These are phyloP conservation scores for Colletotrichum navitas DNA, from an alignment of 2,329 filamentous ascomycete species.

Conservation along the genomic window DNA sequence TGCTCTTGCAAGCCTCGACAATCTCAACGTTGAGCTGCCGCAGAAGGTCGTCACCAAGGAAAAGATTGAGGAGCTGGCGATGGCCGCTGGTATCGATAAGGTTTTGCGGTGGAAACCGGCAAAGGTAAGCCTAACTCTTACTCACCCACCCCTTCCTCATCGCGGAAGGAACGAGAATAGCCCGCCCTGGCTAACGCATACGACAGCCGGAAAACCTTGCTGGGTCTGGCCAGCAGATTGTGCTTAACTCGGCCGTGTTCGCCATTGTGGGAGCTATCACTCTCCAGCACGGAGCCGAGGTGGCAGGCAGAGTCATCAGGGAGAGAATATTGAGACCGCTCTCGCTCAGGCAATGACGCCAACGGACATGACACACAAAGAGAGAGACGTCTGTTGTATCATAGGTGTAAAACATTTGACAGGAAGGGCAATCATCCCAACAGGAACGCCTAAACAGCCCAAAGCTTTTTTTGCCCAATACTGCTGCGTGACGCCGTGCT, in stretches of 20 bases:
- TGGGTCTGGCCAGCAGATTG: slow-evolving; percentile 78
- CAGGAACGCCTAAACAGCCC: slow-evolving; percentile 3
- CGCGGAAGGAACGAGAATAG: slow-evolving; percentile 4
- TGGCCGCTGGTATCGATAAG: slow-evolving; percentile 76
- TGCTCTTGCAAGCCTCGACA: slow-evolving; percentile 79
- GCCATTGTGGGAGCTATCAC: slow-evolving; percentile 90
- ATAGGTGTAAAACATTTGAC: slow-evolving; percentile 43
- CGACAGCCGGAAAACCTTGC: slow-evolving; percentile 73
- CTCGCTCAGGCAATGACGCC: slow-evolving; percentile 33
- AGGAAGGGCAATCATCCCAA: slow-evolving; percentile 36
- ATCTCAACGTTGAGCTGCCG: slow-evolving; percentile 73
- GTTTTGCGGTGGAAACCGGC: slow-evolving; percentile 92
- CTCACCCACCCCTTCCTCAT: slow-evolving; percentile 5
- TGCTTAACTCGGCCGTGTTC: slow-evolving; percentile 83
- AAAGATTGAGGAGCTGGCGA: slow-evolving; percentile 76
- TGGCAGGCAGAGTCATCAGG: slow-evolving; percentile 79
- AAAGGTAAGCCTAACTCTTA: slow-evolving; percentile 68
- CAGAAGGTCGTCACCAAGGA: slow-evolving; percentile 72
- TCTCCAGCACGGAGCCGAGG: slow-evolving; percentile 85
- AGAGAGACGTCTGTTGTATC: slow-evolving; percentile 42
- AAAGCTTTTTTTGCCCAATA: neutral
- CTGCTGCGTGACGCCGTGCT: slow-evolving; percentile 9
- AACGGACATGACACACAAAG: slow-evolving; percentile 8
- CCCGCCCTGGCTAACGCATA: slow-evolving; percentile 10
- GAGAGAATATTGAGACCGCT: slow-evolving; percentile 77